Percentiles rank a stretch among this genome's conserved stretches.
Evolutionary conservation across 176 grass and related monocot genomes (phyloP).

Genomic region (Themeda triandra): DNA sequence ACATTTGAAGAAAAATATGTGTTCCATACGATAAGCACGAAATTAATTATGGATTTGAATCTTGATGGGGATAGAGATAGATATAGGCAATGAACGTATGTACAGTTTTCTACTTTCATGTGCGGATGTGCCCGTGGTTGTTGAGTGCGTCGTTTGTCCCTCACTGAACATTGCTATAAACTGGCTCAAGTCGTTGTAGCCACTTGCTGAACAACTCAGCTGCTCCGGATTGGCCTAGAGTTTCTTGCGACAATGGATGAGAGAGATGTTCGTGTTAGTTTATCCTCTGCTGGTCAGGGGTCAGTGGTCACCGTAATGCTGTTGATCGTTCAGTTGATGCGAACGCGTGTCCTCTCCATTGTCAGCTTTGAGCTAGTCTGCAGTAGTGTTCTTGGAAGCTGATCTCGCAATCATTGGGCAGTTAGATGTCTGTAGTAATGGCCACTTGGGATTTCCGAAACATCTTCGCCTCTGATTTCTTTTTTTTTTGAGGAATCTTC

Average conservation of each 20-base stretch:
- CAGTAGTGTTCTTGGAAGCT: background rate
- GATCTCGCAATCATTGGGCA: background rate
- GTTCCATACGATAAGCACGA: background rate
- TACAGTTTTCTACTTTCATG: background rate
- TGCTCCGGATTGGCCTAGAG: background rate
- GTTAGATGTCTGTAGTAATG: background rate
- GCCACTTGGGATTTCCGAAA: background rate
- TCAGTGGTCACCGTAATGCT: background rate
- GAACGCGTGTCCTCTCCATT: background rate
- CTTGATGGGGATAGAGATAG: background rate
- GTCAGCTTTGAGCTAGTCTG: background rate
- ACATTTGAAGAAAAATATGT: background rate
- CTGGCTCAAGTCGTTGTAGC: background rate
- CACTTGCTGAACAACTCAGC: background rate
- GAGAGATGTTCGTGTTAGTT: conserved; percentile 15
- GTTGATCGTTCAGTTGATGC: background rate
- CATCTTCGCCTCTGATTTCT: background rate
- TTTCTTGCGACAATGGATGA: conserved; percentile 26
- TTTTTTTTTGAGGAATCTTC: too few relatives aligned
- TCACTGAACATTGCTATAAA: background rate
- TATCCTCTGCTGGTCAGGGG: background rate
- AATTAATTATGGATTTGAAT: background rate
- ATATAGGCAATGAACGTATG: background rate
- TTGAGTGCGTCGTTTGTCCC: background rate
- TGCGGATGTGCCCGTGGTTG: too few relatives aligned